phyloP scores from a whole-genome alignment of 306 rosid species.

The Mucuna pruriens region DNA sequence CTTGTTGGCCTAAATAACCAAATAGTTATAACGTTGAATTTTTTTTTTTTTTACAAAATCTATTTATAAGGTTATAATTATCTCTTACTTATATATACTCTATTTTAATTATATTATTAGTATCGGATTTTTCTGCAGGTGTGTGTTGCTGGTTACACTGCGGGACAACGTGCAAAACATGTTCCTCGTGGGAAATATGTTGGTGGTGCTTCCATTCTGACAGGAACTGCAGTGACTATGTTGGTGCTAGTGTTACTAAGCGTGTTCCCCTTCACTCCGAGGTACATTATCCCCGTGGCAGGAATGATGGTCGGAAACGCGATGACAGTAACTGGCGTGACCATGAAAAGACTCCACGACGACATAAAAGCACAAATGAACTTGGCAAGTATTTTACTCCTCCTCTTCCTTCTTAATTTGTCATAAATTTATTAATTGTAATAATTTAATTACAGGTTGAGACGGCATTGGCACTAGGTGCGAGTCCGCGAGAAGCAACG shows the following conservation, averaged over 20 bases:
- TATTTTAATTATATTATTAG: too few relatives aligned
- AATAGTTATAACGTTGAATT: too few relatives aligned
- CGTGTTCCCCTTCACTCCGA: constrained; percentile 88
- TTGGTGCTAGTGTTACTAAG: constrained; percentile 59
- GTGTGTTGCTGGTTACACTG: constrained; percentile 82
- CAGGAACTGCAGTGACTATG: constrained; percentile 83
- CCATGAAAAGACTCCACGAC: constrained; percentile 89
- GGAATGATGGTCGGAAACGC: constrained; percentile 98
- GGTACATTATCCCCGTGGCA: constrained; percentile 82
- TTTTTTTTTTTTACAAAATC: too few relatives aligned
- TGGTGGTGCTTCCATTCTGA: constrained; percentile 78
- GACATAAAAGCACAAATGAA: constrained; percentile 74
- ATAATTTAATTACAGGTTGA: constrained; percentile 68
- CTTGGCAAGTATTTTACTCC: constrained; percentile 47
- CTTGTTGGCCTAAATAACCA: too few relatives aligned
- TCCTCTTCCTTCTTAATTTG: neutral
- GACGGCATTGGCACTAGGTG: constrained; percentile 91
- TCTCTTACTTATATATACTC: too few relatives aligned
- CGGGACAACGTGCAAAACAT: constrained; percentile 88
- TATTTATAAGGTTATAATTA: too few relatives aligned
- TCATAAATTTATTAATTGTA: too few relatives aligned
- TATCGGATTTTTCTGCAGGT: constrained; percentile 53
- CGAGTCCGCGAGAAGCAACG: constrained; percentile 91
- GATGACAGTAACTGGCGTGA: constrained; percentile 93
- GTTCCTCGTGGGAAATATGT: constrained; percentile 79